Percentiles rank a stretch among this genome's conserved stretches.
These are phyloP conservation scores for Taiozyma sp. DNA, from an alignment of 1,139 yeast species.

Conservation along the genomic window DNA sequence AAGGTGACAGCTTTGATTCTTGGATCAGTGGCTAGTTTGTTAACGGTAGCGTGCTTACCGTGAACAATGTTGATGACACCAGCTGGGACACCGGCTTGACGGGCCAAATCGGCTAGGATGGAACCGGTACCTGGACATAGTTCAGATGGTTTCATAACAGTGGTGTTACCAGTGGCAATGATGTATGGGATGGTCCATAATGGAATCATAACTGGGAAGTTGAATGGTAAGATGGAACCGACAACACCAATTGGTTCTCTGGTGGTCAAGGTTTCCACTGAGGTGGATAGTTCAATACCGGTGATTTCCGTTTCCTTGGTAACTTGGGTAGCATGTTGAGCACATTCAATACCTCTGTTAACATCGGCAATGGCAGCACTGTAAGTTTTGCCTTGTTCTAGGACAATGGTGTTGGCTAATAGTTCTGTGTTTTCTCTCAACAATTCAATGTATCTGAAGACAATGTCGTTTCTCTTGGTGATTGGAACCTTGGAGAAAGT, in stretches of 20 bases:
- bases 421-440: conserved; percentile 67
- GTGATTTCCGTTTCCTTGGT: conserved; percentile 63
- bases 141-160: conserved; percentile 74
- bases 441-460: conserved; percentile 65
- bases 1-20: conserved; percentile 68
- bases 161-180: conserved; percentile 74
- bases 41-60: conserved; percentile 73
- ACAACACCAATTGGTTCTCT: conserved; percentile 61
- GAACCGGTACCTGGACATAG: conserved; percentile 77
- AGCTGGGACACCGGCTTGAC: conserved; percentile 74
- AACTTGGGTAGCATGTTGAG: conserved; percentile 56
- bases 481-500: conserved; percentile 55
- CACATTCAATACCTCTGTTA: conserved; percentile 75
- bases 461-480: conserved; percentile 69
- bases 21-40: conserved; percentile 68
- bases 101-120: conserved; percentile 68
- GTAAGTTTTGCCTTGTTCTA: conserved; percentile 79
- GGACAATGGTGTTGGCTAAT: conserved; percentile 64
- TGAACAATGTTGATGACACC: conserved; percentile 74
- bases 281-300: conserved; percentile 62
- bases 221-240: conserved; percentile 66
- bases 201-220: conserved; percentile 86
- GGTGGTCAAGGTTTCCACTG: conserved; percentile 77
- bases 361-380: conserved; percentile 79
- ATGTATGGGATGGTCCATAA: conserved; percentile 76